Evolutionary conservation across 2,329 filamentous ascomycete species (phyloP).

Genomic region (Stylonectria norvegica): DNA sequence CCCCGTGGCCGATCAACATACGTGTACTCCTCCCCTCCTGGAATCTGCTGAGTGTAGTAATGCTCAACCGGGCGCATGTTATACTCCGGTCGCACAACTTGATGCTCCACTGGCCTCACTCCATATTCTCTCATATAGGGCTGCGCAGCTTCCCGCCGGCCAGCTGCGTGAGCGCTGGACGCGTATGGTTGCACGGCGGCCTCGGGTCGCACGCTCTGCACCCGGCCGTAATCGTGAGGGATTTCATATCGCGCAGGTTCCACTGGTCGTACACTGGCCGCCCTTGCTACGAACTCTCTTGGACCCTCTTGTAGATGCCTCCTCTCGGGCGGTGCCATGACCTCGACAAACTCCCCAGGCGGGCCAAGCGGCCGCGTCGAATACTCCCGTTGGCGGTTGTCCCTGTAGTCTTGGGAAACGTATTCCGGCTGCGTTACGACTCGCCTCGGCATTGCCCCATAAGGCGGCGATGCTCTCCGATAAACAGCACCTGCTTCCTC

Average conservation of each 20-base stretch:
- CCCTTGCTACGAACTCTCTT: constrained; percentile 52
- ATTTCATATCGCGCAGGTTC: constrained; percentile 43
- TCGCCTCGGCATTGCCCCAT: constrained; percentile 48
- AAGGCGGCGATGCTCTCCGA: constrained; percentile 48
- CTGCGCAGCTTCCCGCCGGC: constrained; percentile 28
- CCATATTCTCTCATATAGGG: constrained; percentile 33
- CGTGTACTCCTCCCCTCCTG: constrained; percentile 37
- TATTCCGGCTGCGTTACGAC: constrained; percentile 63
- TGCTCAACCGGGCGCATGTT: constrained; percentile 42
- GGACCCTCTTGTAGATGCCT: constrained; percentile 45
- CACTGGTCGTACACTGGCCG: constrained; percentile 56
- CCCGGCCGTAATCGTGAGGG: constrained; percentile 40
- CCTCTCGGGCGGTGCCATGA: constrained; percentile 41
- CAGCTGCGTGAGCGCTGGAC: constrained; percentile 26
- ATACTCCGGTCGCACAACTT: constrained; percentile 32
- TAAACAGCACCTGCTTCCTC: constrained; percentile 52
- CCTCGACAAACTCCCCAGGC: constrained; percentile 45
- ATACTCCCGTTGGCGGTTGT: constrained; percentile 57
- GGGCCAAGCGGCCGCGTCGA: constrained; percentile 47
- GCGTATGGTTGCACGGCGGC: constrained; percentile 27
- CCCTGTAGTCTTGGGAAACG: constrained; percentile 47
- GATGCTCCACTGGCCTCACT: constrained; percentile 23
- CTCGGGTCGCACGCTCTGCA: constrained; percentile 43
- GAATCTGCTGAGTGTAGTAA: constrained; percentile 39
- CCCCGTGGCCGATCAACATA: constrained; percentile 44